Evolutionary conservation across 2,329 filamentous ascomycete species (phyloP).

Genomic region (Penicillium sp.): DNA sequence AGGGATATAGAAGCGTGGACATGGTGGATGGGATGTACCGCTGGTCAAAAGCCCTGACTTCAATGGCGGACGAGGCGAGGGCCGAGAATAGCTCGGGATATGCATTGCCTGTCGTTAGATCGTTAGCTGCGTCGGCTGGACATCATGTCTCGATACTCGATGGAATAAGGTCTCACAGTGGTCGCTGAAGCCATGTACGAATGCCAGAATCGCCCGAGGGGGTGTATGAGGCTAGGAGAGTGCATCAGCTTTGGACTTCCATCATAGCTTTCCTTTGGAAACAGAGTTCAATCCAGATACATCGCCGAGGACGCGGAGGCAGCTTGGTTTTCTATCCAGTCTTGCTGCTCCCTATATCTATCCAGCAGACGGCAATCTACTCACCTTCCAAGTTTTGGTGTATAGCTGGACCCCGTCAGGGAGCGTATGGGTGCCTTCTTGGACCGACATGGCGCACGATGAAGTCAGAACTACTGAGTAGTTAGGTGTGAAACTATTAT

Average conservation of each 20-base stretch:
- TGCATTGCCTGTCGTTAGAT: constrained; percentile 58
- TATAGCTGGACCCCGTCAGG: constrained; percentile 56
- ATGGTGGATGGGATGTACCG: too few relatives aligned
- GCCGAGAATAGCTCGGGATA: constrained; percentile 72
- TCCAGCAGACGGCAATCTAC: constrained; percentile 24
- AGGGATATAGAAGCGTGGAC: too few relatives aligned
- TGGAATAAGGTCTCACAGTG: constrained; percentile 51
- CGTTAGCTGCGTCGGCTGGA: neutral
- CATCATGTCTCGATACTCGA: neutral
- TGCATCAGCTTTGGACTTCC: too few relatives aligned
- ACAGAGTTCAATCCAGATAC: too few relatives aligned
- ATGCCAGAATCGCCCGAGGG: constrained; percentile 68
- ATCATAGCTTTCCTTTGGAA: too few relatives aligned
- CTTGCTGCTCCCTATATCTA: too few relatives aligned
- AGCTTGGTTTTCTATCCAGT: too few relatives aligned
- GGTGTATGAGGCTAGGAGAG: constrained; percentile 9
- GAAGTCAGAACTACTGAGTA: too few relatives aligned
- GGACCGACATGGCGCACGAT: constrained; percentile 42
- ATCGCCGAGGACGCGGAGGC: too few relatives aligned
- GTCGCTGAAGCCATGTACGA: constrained; percentile 88
- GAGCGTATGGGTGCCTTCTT: constrained; percentile 53
- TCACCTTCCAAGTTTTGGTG: constrained; percentile 61
- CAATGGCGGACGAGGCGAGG: constrained; percentile 69
- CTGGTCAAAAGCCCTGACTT: constrained; percentile 77
- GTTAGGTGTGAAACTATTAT: too few relatives aligned